Percentiles rank a stretch among this genome's conserved stretches.
Conservation (phyloP, 169 alveolate genomes). For the Eimeria praecox region DNA sequence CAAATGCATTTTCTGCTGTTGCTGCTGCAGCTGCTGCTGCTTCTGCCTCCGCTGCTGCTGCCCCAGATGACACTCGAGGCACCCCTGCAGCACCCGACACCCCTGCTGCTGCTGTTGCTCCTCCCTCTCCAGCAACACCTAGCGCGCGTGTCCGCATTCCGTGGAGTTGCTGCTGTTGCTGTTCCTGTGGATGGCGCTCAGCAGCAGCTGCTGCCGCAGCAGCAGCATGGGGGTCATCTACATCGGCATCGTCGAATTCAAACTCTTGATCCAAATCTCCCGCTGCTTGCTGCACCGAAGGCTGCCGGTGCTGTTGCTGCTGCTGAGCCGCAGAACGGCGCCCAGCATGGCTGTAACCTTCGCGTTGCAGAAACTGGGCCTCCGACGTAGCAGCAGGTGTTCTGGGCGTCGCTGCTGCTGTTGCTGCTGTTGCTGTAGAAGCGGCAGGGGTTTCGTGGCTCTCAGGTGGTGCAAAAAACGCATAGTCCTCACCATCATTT, state of each 20-base stretch:
- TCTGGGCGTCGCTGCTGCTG: constrained; percentile 46
- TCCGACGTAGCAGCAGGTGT: background rate
- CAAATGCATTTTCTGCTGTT: constrained; percentile 32
- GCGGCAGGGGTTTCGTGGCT: background rate
- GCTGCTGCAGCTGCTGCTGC: constrained; percentile 45
- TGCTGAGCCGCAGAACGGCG: constrained; percentile 22
- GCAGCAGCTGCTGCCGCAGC: constrained; percentile 44
- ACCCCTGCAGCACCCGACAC: constrained; percentile 30
- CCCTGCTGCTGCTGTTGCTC: constrained; percentile 33
- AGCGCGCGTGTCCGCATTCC: constrained; percentile 4
- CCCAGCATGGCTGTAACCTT: background rate
- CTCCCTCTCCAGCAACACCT: constrained; percentile 23
- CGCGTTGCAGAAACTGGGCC: background rate
- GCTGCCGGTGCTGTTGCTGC: constrained; percentile 68
- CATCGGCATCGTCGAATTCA: constrained; percentile 80
- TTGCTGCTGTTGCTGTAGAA: background rate
- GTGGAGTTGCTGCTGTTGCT: constrained; percentile 63
- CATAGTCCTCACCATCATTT: background rate
- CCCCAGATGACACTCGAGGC: background rate
- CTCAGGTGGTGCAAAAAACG: constrained; percentile 9
- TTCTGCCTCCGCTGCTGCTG: constrained; percentile 24
- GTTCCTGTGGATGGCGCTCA: constrained; percentile 34
- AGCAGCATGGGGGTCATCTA: constrained; percentile 72
- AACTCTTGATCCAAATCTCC: constrained; percentile 78
- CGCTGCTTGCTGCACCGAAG: constrained; percentile 22